Base-by-base conservation (phyloP, 257 asterid genomes). In the Schizonepeta tenuifolia region DNA sequence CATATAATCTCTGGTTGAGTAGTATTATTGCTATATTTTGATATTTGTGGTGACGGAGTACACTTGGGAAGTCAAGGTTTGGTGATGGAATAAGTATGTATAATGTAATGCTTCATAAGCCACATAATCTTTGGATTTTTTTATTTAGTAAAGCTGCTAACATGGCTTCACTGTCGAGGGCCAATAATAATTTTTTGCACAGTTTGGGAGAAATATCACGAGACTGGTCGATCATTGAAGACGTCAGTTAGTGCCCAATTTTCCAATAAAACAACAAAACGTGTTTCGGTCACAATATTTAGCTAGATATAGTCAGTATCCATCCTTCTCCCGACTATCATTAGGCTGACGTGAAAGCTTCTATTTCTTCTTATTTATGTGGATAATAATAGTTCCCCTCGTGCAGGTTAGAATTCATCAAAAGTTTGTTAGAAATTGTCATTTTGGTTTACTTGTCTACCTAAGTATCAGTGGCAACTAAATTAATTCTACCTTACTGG, bases 401-500 rank as follows among this genome's bases (percentile, higher is more conserved):
- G 69, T 73, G 81, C 78, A 75, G 75, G 76, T 77, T 69, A 75
- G 82, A 81, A 79, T 73, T 70, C 58, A 62, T 59, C 60, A 22
- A 55, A 62, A 50, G 22, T 56, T 62, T 58, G 70, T 79, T 51
- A 62, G 70, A 72, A 58, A 43, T 57, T 21, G 61, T 61, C 75
- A 54, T 77, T 63, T 71, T 59, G 78, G 79, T 75, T 55, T 67
- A 67, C 78, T 72, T 81, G 67, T 54, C 77, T 68, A 76, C 79
- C 80, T 62, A 76, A 41, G 53, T 56, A 61, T 74, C 67, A 17
- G 17, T 21, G 50, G 11, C 43, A 60, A 43, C 50, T 56, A 38
- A 43, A 72, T 61, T 62, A 54, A 54, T 64, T 62, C 24, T 13
- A 11, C 64, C 12, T 6, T 55, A 61, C 20, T 57, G 56, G 57